Base-by-base conservation (phyloP, 495 filamentous ascomycete genomes). In the Talaromyces adpressus region DNA sequence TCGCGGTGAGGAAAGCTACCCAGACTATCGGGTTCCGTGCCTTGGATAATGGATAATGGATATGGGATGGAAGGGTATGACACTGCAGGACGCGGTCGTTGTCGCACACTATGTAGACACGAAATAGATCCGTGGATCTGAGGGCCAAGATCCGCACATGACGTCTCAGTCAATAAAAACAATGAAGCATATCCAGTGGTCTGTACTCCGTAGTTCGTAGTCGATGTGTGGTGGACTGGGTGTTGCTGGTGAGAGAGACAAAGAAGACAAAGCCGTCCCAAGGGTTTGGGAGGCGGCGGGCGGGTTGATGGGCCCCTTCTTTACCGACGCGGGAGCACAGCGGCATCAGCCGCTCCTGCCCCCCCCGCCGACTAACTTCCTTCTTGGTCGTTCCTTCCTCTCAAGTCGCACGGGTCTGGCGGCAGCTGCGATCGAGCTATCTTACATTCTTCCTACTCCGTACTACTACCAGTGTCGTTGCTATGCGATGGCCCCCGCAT, bases 221-320 rank as follows among this genome's bases (percentile, higher is more conserved):
- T 16, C 18, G 51, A 22, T 53, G 51, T 23, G 20, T 25, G 27
- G n/a, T 9, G 23, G 23, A 23, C 6, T 20, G 32, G 20, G 32
- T 32, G 29, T 30, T 30, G 29, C 29, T 30, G 32, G 32, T 14
- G 25, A 27, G 16, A 59, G 20, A 27, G 2, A 27, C n/a, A n/a
- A n/a, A n/a, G n/a, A 18, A 41, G n/a, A 23, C 12, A 39, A 34
- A 29, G 57, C 29, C 3, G 57, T 61, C 59, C 59, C 59, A 61
- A 61, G 59, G 59, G 59, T 45, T 51, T 61, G 59, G 59, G 59
- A 32, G 57, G 57, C 57, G 57, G 57, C 57, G 57, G 57, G 25
- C 34, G 34, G 29, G 25, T 25, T 47, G 59, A 61, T 45, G 59
- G 59, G 59, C 34, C 57, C 25, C 27, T 57, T 59, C 22, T 34